These are phyloP conservation scores for Trichoderma atroviride DNA, from an alignment of 2,329 filamentous ascomycete species.

Conservation along the genomic window DNA sequence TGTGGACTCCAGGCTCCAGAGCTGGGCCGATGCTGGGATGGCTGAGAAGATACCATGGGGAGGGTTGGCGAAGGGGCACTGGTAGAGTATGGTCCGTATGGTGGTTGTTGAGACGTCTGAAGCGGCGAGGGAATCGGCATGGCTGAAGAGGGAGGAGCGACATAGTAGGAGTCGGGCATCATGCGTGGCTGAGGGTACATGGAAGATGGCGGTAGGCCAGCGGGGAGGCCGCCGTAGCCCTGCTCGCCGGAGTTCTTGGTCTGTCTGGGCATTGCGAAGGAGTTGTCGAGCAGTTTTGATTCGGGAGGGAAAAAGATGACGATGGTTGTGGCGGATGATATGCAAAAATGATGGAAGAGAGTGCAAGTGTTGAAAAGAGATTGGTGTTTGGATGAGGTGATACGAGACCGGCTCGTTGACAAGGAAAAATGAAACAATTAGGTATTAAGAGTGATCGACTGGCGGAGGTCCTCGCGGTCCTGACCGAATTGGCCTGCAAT, in stretches of 20 bases:
- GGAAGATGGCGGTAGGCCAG: constrained; percentile 47
- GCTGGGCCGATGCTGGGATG: constrained; percentile 58
- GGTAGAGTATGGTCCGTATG: constrained; percentile 47
- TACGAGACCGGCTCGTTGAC: constrained; percentile 27
- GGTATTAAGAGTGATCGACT: constrained; percentile 27
- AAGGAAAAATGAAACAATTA: constrained; percentile 27
- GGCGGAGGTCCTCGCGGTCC: constrained; percentile 25
- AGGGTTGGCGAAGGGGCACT: constrained; percentile 39
- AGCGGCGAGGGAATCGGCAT: constrained; percentile 24
- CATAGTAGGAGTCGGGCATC: constrained; percentile 46
- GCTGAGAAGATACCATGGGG: constrained; percentile 46
- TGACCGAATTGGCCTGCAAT: constrained; percentile 27
- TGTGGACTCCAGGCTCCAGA: constrained; percentile 71
- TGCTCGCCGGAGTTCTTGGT: constrained; percentile 44
- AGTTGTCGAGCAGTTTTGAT: constrained; percentile 20
- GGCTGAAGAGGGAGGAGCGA: constrained; percentile 29
- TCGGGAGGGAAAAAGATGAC: constrained; percentile 3
- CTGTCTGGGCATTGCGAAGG: constrained; percentile 50
- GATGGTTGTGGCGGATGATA: not conserved
- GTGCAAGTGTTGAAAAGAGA: constrained; percentile 11
- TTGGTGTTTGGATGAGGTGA: constrained; percentile 22
- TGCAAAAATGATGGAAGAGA: constrained; percentile 6
- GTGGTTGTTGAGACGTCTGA: constrained; percentile 12
- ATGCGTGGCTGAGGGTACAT: constrained; percentile 48
- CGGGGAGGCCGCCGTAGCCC: constrained; percentile 42